Conservation (phyloP, 768 basidiomycete genomes). For the Lactarius akahatsu region DNA sequence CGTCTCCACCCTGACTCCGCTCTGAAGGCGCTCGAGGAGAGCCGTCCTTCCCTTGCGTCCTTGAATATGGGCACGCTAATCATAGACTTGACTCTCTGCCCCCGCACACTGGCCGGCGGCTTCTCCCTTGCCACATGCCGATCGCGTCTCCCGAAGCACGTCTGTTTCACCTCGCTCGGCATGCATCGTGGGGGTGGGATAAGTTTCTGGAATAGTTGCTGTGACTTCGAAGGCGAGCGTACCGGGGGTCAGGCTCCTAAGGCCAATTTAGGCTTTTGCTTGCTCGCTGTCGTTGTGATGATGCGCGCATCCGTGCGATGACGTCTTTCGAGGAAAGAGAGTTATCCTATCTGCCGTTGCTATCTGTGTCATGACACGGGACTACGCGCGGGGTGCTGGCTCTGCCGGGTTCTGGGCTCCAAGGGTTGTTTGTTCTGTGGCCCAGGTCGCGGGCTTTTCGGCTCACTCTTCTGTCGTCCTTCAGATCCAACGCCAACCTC, state of each 20-base stretch:
- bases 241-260: not conserved
- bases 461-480: not conserved
- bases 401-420: not conserved
- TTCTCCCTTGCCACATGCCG: not conserved
- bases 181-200: not conserved
- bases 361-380: not conserved
- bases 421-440: not conserved
- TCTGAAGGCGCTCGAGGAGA: not conserved
- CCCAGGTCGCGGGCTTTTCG: not conserved
- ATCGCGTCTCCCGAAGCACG: not conserved
- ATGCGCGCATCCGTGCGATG: not conserved
- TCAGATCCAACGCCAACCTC: not conserved
- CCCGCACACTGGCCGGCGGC: not conserved
- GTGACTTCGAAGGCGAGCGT: not conserved
- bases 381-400: not conserved
- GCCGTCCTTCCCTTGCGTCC: too few species aligned
- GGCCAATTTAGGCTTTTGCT: not conserved
- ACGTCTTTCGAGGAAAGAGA: not conserved
- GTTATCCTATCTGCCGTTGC: not conserved
- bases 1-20: not conserved
- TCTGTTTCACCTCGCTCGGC: not conserved
- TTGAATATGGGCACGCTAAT: too few species aligned
- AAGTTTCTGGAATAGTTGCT: not conserved
- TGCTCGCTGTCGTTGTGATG: not conserved
- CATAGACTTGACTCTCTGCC: too few species aligned